A percentile compares a stretch with the other conserved stretches of the same genome.
These are phyloP conservation scores for Amanita polypyramis DNA, from an alignment of 768 basidiomycete species.

Conservation along the genomic window DNA sequence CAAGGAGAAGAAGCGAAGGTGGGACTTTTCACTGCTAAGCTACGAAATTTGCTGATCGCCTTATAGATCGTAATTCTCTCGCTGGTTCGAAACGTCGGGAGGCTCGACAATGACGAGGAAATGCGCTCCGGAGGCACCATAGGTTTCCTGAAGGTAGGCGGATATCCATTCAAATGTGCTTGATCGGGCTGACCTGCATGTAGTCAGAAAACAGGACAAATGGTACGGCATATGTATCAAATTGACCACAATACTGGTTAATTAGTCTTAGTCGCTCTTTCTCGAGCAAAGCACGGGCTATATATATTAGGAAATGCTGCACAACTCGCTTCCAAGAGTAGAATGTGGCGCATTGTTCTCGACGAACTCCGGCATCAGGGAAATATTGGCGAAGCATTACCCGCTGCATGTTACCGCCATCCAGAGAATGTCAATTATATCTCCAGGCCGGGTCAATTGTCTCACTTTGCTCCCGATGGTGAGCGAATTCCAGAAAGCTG, in stretches of 20 bases:
- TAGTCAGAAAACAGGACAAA: constrained; percentile 50
- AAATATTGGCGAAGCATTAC: constrained; percentile 40
- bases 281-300: constrained; percentile 64
- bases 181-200: background rate
- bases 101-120: constrained; percentile 17
- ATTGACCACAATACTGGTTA: constrained; percentile 5
- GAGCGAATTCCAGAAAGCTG: constrained; percentile 7
- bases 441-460: constrained; percentile 41
- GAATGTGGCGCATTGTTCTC: constrained; percentile 49
- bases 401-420: constrained; percentile 49
- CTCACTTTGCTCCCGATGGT: constrained; percentile 48
- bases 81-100: constrained; percentile 60
- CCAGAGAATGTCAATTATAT: constrained; percentile 29
- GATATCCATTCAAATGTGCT: background rate
- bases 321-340: constrained; percentile 36
- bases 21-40: background rate
- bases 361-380: constrained; percentile 42
- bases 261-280: constrained; percentile 45
- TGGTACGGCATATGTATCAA: constrained; percentile 17
- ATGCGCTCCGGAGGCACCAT: constrained; percentile 33
- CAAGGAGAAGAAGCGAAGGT: constrained; percentile 67
- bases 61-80: constrained; percentile 59
- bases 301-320: constrained; percentile 63
- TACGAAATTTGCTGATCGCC: background rate
- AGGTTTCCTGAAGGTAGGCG: constrained; percentile 60